Conservation (phyloP, 2,329 filamentous ascomycete species). For the Ophiobolus disseminans region DNA sequence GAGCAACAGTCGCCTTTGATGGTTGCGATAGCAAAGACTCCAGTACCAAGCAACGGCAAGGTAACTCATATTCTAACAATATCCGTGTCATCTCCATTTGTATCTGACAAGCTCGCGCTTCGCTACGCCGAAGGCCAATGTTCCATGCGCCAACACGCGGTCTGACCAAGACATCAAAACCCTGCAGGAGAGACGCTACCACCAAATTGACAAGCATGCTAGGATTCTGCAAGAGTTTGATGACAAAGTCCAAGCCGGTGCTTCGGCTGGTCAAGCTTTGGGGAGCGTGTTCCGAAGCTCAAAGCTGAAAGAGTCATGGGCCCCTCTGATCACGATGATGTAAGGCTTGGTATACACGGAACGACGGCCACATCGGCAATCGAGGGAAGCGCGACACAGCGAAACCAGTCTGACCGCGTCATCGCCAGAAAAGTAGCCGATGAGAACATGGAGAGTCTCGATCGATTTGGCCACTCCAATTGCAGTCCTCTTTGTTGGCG, state of each 20-base stretch:
- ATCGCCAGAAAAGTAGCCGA: slow-evolving; percentile 13
- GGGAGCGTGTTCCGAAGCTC: not conserved
- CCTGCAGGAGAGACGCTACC: not conserved
- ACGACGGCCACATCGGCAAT: slow-evolving; percentile 14
- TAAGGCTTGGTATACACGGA: slow-evolving; percentile 25
- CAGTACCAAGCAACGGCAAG: too few species aligned
- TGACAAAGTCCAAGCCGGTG: slow-evolving; percentile 7
- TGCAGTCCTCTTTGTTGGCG: slow-evolving; percentile 30
- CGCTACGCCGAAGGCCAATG: not conserved
- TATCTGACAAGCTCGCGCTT: too few species aligned
- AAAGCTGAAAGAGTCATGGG: slow-evolving; percentile 5
- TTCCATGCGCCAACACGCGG: not conserved
- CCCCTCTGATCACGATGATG: slow-evolving; percentile 23
- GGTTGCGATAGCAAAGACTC: too few species aligned
- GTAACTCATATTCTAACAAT: too few species aligned
- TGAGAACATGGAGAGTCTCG: slow-evolving; percentile 1
- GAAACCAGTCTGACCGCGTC: slow-evolving; percentile 25
- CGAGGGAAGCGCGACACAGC: slow-evolving; percentile 3
- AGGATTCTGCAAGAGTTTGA: slow-evolving; percentile 10
- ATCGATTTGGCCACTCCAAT: slow-evolving; percentile 12
- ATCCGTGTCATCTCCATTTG: too few species aligned
- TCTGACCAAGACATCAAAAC: not conserved
- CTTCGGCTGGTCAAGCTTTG: not conserved
- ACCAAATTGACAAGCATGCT: slow-evolving; percentile 1
- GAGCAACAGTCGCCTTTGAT: too few species aligned